Evolutionary conservation across 2,329 filamentous ascomycete species (phyloP).

Genomic region (Epichloe brachyelytri): DNA sequence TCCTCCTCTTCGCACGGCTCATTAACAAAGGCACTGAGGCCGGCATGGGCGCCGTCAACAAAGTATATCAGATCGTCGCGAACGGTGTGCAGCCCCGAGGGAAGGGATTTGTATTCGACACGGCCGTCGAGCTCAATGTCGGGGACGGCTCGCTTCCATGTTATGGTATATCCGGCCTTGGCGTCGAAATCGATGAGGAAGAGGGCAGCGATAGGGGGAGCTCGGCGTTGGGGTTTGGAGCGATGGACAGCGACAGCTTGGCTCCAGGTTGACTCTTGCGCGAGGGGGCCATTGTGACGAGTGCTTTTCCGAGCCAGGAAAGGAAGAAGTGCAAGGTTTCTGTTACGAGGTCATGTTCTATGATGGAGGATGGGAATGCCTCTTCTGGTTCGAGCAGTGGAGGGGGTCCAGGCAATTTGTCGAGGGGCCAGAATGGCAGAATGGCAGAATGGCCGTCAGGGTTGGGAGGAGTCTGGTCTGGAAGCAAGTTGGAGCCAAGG

Average conservation of each 20-base stretch:
- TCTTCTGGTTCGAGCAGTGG: neutral
- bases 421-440: too few relatives aligned
- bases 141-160: conserved; percentile 66
- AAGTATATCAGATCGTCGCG: conserved; percentile 88
- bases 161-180: conserved; percentile 81
- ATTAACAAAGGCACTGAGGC: conserved; percentile 85
- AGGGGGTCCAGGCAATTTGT: too few relatives aligned
- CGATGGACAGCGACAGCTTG: conserved; percentile 16
- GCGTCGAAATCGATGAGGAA: conserved; percentile 89
- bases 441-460: too few relatives aligned
- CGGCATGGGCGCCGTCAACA: conserved; percentile 63
- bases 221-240: conserved; percentile 19
- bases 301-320: neutral
- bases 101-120: conserved; percentile 92
- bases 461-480: too few relatives aligned
- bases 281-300: conserved; percentile 25
- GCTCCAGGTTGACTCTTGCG: conserved; percentile 24
- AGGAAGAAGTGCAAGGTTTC: conserved; percentile 10
- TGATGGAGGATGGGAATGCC: neutral
- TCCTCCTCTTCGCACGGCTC: conserved; percentile 61
- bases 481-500: too few relatives aligned
- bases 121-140: conserved; percentile 68
- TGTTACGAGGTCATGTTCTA: neutral
- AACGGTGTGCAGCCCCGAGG: conserved; percentile 84
- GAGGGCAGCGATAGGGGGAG: conserved; percentile 50